Base-by-base conservation (phyloP, 306 rosid genomes). In the Prunus dulcis region DNA sequence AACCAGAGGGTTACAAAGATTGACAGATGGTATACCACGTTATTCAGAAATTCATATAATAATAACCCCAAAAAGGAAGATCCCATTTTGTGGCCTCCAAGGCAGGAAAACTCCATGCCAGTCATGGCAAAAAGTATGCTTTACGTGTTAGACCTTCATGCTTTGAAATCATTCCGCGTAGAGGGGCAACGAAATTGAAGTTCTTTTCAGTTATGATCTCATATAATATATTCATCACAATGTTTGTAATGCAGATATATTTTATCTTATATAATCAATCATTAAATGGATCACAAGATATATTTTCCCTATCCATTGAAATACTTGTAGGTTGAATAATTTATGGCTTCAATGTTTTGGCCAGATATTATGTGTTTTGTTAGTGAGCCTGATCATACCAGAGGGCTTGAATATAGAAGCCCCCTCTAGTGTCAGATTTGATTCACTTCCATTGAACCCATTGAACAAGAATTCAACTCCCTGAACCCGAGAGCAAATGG, bases 351-450 rank as follows among this genome's bases (percentile, higher is more conserved):
- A 19, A 12, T 71, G 20, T 49, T 69, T 49, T 25, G 43, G 58
- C 41, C 41, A 34, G 41, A 34, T 30, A 56, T 72, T 1, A 3
- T 28, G 72, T 52, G 89, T 41, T 74, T 18, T 67, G 83, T 89
- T 69, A 3, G 93, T 89, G 83, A 92, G 90, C 61, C 60, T 79
- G 67, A 92, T 85, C 7, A 72, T 19, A 19, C 86, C 86, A n/a
- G 76, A 66, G 28, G 82, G 18, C 62, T 78, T 76, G 76, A 83
- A 2, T 15, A 81, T 57, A 12, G 80, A 30, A 27, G 89, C 87
- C 75, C 86, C 86, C 6, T 58, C 81, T 17, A 2, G 69, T 27
- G 0, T 23, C n/a, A 89, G 46, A 2, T 23, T 5, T 46, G 17
- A 23, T n/a, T 76, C 73, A 10, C 45, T 68, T 17, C 52, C 70